Evolutionary conservation across 148 eudicot species (phyloP).

Genomic region (Chenopodium berlandieri): DNA sequence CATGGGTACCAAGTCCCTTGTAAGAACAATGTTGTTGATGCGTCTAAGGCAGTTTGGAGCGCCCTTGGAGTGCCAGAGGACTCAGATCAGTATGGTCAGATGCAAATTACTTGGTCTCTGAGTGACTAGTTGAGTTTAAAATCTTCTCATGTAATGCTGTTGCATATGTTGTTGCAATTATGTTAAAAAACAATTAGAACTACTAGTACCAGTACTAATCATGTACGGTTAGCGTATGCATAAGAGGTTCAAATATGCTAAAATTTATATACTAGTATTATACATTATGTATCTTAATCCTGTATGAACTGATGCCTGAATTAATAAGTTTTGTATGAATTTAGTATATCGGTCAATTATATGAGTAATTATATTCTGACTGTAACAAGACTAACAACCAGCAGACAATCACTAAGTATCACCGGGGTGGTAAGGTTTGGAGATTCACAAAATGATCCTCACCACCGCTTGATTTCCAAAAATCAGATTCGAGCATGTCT

Average conservation of each 20-base stretch:
- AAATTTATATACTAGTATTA: background rate
- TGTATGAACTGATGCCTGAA: background rate
- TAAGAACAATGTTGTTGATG: constrained; percentile 37
- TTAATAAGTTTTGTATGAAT: no score
- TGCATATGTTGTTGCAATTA: background rate
- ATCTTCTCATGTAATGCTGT: background rate
- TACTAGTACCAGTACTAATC: no score
- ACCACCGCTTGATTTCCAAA: background rate
- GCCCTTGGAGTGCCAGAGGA: constrained; percentile 29
- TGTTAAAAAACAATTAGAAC: background rate
- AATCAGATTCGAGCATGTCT: background rate
- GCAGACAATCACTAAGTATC: background rate
- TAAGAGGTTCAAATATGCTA: background rate
- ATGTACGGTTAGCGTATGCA: background rate
- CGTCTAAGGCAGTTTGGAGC: constrained; percentile 43
- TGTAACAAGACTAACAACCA: background rate
- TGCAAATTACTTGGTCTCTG: constrained; percentile 18
- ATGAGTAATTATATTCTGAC: background rate
- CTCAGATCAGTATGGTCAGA: constrained; percentile 19
- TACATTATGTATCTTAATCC: background rate
- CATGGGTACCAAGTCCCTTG: constrained; percentile 42
- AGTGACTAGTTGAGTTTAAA: background rate
- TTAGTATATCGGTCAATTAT: background rate
- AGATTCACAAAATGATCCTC: background rate
- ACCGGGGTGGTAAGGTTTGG: background rate